These are phyloP conservation scores for Lumnitzera racemosa DNA, from an alignment of 345 rosid genomes.

Conservation along the genomic window DNA sequence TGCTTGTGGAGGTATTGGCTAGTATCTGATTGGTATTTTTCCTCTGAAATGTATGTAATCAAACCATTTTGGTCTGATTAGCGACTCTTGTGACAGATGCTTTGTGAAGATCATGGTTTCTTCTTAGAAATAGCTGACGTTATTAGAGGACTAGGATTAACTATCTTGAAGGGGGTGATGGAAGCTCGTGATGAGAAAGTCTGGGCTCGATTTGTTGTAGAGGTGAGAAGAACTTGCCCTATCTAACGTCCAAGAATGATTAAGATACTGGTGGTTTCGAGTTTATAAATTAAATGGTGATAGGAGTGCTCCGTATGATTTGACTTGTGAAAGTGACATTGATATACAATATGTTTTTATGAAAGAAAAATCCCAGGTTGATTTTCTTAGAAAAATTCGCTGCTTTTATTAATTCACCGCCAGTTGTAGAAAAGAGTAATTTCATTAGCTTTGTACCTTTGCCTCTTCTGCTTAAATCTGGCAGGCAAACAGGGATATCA, in stretches of 20 bases:
- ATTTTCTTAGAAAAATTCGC: too few relatives aligned
- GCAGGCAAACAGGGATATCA: constrained; percentile 86
- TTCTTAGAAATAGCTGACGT: constrained; percentile 91
- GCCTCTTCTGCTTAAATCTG: background rate
- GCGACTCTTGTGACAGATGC: constrained; percentile 47
- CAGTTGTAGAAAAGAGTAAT: too few relatives aligned
- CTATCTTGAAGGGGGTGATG: constrained; percentile 90
- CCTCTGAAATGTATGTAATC: background rate
- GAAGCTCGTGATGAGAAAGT: constrained; percentile 75
- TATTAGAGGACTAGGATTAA: constrained; percentile 82
- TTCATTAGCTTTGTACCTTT: too few relatives aligned
- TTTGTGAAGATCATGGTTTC: constrained; percentile 89
- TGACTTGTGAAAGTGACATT: too few relatives aligned
- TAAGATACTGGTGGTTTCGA: too few relatives aligned
- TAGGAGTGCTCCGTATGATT: too few relatives aligned
- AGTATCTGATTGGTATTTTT: background rate
- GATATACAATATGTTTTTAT: too few relatives aligned
- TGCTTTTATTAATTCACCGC: too few relatives aligned
- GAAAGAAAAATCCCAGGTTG: too few relatives aligned
- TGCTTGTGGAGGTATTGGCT: constrained; percentile 77
- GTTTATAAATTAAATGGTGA: too few relatives aligned
- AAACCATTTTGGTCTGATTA: background rate
- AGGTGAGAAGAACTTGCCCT: constrained; percentile 37
- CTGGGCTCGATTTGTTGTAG: constrained; percentile 87
- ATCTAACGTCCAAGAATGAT: too few relatives aligned